These are phyloP conservation scores for Saturnispora galanensis DNA, from an alignment of 805 yeast species.

Conservation along the genomic window DNA sequence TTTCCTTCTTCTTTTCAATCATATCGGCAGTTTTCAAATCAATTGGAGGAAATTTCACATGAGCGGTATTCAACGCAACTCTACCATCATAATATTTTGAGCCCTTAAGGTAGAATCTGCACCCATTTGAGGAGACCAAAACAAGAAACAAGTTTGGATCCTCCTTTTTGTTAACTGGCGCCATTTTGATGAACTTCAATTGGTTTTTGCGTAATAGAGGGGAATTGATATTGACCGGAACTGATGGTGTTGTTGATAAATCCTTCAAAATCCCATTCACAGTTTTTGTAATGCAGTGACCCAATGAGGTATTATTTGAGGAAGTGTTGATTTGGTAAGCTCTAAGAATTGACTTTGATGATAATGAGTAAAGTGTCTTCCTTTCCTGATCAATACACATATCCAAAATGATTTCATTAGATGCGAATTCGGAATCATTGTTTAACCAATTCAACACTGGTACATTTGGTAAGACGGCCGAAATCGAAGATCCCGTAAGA, in stretches of 20 bases:
- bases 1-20: slow-evolving; percentile 28
- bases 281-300: slow-evolving; percentile 28
- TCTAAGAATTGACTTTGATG: slow-evolving; percentile 72
- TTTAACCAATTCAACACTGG: slow-evolving; percentile 23
- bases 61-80: slow-evolving; percentile 27
- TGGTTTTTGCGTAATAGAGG: slow-evolving; percentile 45
- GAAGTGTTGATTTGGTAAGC: slow-evolving; percentile 52
- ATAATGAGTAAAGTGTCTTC: slow-evolving; percentile 67
- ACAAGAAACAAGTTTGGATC: slow-evolving; percentile 62
- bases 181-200: slow-evolving; percentile 53
- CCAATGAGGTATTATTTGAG: slow-evolving; percentile 27
- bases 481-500: slow-evolving; percentile 56
- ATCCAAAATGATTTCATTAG: slow-evolving; percentile 48
- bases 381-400: slow-evolving; percentile 70
- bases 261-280: slow-evolving; percentile 39
- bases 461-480: slow-evolving; percentile 39
- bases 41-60: slow-evolving; percentile 38
- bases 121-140: slow-evolving; percentile 78
- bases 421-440: slow-evolving; percentile 13
- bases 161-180: slow-evolving; percentile 52
- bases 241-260: slow-evolving; percentile 35
- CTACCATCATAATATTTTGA: slow-evolving; percentile 28
- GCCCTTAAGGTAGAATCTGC: slow-evolving; percentile 59
- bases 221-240: slow-evolving; percentile 23
- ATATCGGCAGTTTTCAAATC: slow-evolving; percentile 24